Conservation (phyloP, 192 early-diverging fungal species). For the Oehlia diaphana region DNA sequence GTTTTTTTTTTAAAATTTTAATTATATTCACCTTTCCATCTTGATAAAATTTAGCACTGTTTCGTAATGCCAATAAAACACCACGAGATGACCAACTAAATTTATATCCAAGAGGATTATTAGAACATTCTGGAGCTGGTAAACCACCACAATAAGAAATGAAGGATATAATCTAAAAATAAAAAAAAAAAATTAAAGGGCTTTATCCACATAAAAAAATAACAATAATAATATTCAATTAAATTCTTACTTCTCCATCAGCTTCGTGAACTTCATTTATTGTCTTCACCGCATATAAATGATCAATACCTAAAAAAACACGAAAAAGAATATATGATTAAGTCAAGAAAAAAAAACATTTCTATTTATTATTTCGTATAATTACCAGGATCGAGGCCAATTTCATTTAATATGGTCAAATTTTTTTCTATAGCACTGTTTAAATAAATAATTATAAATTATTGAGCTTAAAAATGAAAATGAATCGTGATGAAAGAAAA, state of each 20-base stretch:
- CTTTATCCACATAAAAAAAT: neutral
- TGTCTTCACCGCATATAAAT: conserved; percentile 87
- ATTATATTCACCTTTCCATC: conserved; percentile 69
- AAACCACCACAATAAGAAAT: conserved; percentile 97
- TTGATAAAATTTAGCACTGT: conserved; percentile 88
- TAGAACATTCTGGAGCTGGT: conserved; percentile 93
- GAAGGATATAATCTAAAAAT: conserved; percentile 68
- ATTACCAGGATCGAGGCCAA: conserved; percentile 88
- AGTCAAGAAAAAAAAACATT: neutral
- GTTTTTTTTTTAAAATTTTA: neutral
- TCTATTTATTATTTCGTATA: neutral
- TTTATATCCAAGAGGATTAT: conserved; percentile 99
- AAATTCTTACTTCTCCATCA: conserved; percentile 70
- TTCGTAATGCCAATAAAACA: conserved; percentile 94
- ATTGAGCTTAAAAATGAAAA: neutral
- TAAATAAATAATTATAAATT: neutral
- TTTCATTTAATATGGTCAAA: conserved; percentile 95
- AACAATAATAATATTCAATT: neutral
- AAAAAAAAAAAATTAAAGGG: conserved; percentile 15
- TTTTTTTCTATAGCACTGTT: conserved; percentile 79
- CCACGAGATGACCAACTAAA: conserved; percentile 98
- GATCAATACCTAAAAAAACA: conserved; percentile 75
- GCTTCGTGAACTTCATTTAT: conserved; percentile 85
- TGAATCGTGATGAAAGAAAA: neutral
- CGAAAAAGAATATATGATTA: neutral